Evolutionary conservation across 495 filamentous ascomycete genomes (phyloP), one percentile per base, ranked within the genome.

Genomic region (Podospora australis): DNA sequence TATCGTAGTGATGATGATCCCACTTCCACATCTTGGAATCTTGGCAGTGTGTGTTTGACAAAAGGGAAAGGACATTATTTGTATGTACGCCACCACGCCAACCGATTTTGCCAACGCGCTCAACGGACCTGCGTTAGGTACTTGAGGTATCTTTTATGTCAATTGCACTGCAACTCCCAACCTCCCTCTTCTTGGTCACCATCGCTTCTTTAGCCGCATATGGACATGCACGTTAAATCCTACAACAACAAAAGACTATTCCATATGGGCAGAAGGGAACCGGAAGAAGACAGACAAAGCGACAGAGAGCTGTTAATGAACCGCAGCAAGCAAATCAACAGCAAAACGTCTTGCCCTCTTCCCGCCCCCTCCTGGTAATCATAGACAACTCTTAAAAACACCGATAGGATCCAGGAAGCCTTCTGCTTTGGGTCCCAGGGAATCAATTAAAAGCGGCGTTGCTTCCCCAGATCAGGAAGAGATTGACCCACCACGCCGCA

Each of bases 361-460:
- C 40, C 40, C 40, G 40, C 40, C 40, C 40, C 40, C 40, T 43
- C 40, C 40, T 43, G 21, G 40, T 5, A 43, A 43, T 43, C 22
- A 6, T 14, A 40, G n/a, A n/a, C n/a, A n/a, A n/a, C n/a, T n/a
- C n/a, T n/a, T 13, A 43, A 21, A 26, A n/a, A 14, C 40, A 36
- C 9, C 13, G 30, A 11, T 10, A 34, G 32, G 3, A 36, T 16
- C 13, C 11, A 36, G 14, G 23, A 26, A 16, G 23, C 9, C 23
- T 23, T 28, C 10, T 43, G 40, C 28, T 8, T 16, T 21, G 4
- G n/a, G n/a, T n/a, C n/a, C n/a, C n/a, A 42, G 21, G 17, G 19
- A 42, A 42, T 42, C 39, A 42, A 24, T n/a, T 16, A 36, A n/a
- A 16, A 36, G 13, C 13, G 17, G 34, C 34, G 34, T 10, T 16